These are phyloP conservation scores for Stachybotrys elegans DNA, from an alignment of 2,329 filamentous ascomycete species.

Conservation along the genomic window DNA sequence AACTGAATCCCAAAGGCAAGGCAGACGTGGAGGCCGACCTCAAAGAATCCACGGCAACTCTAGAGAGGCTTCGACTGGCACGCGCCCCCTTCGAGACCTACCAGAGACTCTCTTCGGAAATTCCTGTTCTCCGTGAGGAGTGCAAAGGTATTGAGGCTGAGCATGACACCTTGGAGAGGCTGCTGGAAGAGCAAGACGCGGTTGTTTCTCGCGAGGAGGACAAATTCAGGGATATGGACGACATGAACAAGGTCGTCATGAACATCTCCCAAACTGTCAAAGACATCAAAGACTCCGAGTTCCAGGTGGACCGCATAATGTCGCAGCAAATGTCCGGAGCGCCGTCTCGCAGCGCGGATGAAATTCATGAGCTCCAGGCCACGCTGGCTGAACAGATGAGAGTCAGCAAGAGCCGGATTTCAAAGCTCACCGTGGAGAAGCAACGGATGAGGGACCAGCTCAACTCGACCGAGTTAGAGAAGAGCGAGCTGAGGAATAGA, in stretches of 20 bases:
- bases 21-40: constrained; percentile 57
- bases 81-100: constrained; percentile 70
- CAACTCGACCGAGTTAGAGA: constrained; percentile 68
- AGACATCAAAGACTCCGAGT: constrained; percentile 67
- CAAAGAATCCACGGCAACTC: constrained; percentile 40
- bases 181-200: constrained; percentile 64
- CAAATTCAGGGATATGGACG: constrained; percentile 67
- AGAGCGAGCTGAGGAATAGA: constrained; percentile 68
- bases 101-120: constrained; percentile 62
- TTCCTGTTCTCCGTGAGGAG: constrained; percentile 64
- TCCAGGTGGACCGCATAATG: constrained; percentile 69
- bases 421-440: constrained; percentile 62
- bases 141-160: constrained; percentile 57
- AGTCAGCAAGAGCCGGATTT: constrained; percentile 55
- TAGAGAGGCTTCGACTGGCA: constrained; percentile 57
- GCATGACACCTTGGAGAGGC: constrained; percentile 52
- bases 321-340: constrained; percentile 69
- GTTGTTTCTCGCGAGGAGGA: constrained; percentile 59
- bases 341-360: constrained; percentile 66
- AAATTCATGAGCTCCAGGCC: constrained; percentile 75
- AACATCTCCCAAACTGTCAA: constrained; percentile 68
- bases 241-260: constrained; percentile 68
- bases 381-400: constrained; percentile 63
- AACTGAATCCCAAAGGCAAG: constrained; percentile 57
- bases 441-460: constrained; percentile 67